A percentile compares a stretch with the other conserved stretches of the same genome.
phyloP scores from a whole-genome alignment of 495 filamentous ascomycete genomes.

The Aspergillus indologenus region DNA sequence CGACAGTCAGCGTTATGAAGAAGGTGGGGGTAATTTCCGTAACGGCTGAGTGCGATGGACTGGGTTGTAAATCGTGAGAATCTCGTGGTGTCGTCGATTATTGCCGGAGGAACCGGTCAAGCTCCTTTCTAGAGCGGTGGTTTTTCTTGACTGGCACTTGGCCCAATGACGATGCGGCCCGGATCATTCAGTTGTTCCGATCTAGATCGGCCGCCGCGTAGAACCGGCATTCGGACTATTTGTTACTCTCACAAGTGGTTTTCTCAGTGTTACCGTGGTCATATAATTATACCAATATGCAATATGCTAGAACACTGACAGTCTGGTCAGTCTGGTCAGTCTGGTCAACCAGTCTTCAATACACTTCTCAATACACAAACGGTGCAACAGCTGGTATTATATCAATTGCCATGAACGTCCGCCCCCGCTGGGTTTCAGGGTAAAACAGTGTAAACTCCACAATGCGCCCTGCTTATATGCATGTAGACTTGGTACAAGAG shows the following conservation, averaged over 20 bases:
- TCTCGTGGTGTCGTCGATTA: background rate
- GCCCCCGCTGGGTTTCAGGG: too few relatives aligned
- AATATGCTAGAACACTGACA: too few relatives aligned
- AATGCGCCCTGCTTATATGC: constrained; percentile 7
- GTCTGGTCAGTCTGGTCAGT: too few relatives aligned
- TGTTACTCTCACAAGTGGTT: too few relatives aligned
- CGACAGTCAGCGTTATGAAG: background rate
- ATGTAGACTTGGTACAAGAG: background rate
- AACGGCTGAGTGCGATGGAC: background rate
- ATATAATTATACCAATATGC: background rate
- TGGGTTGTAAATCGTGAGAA: background rate
- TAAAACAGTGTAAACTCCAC: constrained; percentile 8
- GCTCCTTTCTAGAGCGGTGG: constrained; percentile 5
- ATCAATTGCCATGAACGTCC: background rate
- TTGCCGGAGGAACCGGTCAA: background rate
- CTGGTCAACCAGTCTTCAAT: background rate
- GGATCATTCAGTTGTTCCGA: constrained; percentile 27
- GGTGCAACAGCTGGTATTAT: background rate
- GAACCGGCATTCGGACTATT: constrained; percentile 16
- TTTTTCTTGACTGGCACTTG: background rate
- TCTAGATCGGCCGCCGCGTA: constrained; percentile 10
- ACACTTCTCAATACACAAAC: background rate
- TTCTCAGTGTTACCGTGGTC: background rate
- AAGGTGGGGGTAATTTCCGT: background rate
- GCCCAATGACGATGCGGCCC: constrained; percentile 9